Conservation (phyloP, 768 basidiomycete species). For the Phlebiopsis flavidoalba region DNA sequence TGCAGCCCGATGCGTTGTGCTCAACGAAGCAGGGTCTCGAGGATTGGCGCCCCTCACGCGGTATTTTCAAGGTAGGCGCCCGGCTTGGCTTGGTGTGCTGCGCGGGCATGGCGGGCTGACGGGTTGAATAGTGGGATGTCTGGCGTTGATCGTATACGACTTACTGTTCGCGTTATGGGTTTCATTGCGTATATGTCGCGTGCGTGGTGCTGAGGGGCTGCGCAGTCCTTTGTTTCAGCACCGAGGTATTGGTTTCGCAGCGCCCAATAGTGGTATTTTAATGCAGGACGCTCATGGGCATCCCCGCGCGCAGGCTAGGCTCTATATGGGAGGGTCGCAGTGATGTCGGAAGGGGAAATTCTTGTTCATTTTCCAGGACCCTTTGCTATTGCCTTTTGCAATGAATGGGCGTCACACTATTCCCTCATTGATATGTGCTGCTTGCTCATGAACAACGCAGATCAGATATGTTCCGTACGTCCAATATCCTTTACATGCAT, state of each 20-base stretch:
- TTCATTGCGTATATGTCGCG: too few species aligned
- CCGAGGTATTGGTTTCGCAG: not conserved
- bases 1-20: too few species aligned
- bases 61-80: not conserved
- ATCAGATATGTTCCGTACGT: not conserved
- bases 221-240: not conserved
- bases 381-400: too few species aligned
- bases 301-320: not conserved
- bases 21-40: not conserved
- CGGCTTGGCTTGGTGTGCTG: not conserved
- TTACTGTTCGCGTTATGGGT: not conserved
- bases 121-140: not conserved
- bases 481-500: not conserved
- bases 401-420: not conserved
- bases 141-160: not conserved
- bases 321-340: not conserved
- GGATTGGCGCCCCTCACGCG: not conserved
- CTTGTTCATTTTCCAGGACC: not conserved
- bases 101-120: not conserved
- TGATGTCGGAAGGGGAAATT: not conserved
- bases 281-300: too few species aligned
- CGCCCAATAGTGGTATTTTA: too few species aligned
- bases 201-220: not conserved
- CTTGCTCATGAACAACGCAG: not conserved
- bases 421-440: not conserved